A percentile compares a stretch with the other conserved stretches of the same genome.
Conservation (phyloP, 2,329 filamentous ascomycete genomes). For the Trematosphaeria pertusa region DNA sequence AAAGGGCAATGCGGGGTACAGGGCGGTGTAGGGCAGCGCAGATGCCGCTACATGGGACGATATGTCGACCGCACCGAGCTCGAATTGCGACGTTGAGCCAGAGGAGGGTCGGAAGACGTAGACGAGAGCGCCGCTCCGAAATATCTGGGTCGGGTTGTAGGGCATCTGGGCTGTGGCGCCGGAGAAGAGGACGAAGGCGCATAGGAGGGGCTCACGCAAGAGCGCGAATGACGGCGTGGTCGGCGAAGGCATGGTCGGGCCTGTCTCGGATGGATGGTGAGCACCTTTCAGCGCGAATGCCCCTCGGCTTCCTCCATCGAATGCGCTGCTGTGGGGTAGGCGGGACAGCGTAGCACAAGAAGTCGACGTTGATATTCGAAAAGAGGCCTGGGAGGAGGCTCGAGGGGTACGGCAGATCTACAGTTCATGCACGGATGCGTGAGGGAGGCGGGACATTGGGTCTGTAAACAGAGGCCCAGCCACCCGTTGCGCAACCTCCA, state of each 20-base stretch:
- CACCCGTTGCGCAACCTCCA: conserved; percentile 31
- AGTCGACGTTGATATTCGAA: conserved; percentile 9
- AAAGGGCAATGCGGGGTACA: conserved; percentile 70
- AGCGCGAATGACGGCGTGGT: conserved; percentile 9
- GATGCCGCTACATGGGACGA: conserved; percentile 63
- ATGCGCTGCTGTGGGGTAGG: conserved; percentile 10
- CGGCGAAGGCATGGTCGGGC: conserved; percentile 14
- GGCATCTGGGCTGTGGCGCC: conserved; percentile 61
- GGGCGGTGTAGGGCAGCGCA: conserved; percentile 51
- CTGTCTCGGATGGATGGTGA: conserved; percentile 3
- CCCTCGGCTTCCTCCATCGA: conserved; percentile 23
- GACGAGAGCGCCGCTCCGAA: conserved; percentile 64
- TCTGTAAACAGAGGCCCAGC: conserved; percentile 44
- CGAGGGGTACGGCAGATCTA: conserved; percentile 34
- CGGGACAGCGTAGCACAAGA: conserved; percentile 15
- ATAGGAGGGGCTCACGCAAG: conserved; percentile 15
- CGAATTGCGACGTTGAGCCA: conserved; percentile 52
- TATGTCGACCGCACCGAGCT: conserved; percentile 71
- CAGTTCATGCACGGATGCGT: conserved; percentile 42
- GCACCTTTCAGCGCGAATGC: conserved; percentile 21
- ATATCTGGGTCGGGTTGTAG: conserved; percentile 78
- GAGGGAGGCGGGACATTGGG: conserved; percentile 35
- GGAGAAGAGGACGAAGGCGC: conserved; percentile 10
- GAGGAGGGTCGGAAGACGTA: conserved; percentile 73
- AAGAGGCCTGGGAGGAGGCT: conserved; percentile 1